Evolutionary conservation across 2,329 filamentous ascomycete genomes (phyloP), one percentile per base, ranked within the genome.

Genomic region (Cercospora citrullina): DNA sequence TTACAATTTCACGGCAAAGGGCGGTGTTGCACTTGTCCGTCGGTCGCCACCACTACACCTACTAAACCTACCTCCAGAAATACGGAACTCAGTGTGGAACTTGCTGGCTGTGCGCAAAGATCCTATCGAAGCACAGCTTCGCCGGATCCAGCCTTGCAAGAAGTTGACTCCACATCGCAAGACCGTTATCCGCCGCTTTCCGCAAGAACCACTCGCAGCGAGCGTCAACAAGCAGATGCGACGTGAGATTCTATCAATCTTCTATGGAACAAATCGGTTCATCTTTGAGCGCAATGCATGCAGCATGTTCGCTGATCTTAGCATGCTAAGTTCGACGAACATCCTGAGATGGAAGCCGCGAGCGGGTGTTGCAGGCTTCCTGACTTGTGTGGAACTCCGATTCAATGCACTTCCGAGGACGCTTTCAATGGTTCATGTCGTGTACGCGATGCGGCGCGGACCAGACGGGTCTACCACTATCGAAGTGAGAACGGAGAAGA

Each of bases 81-180:
- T 72, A n/a, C 64, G 71, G n/a, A 72, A 72, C 39, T 39, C 61
- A 0, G 63, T 72, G 9, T 72, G 68, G 68, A 65, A 18, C 39
- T 63, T 70, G n/a, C 55, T 72, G 9, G 65, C 64, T 26, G 66
- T 69, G 10, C 66, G 51, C 3, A 33, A 65, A 7, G 65, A 64
- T n/a, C 68, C 69, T n/a, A 53, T 72, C 21, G 69, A 70, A 48
- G 71, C 69, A 55, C 69, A 72, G 31, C 45, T 72, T 5, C 68
- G 71, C 16, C 67, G 62, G 3, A 68, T 72, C 8, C 67, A 64
- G 21, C 65, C 66, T n/a, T 65, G 66, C 63, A 71, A 65, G 23
- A 68, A 60, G 53, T 36, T 59, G 3, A 67, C 51, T 12, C 63
- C 60, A 36, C 66, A 57, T 9, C 64, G 59, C 33, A 55, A 55